phyloP scores from a whole-genome alignment of 2,329 filamentous ascomycete genomes.

The Xylaria sp. region DNA sequence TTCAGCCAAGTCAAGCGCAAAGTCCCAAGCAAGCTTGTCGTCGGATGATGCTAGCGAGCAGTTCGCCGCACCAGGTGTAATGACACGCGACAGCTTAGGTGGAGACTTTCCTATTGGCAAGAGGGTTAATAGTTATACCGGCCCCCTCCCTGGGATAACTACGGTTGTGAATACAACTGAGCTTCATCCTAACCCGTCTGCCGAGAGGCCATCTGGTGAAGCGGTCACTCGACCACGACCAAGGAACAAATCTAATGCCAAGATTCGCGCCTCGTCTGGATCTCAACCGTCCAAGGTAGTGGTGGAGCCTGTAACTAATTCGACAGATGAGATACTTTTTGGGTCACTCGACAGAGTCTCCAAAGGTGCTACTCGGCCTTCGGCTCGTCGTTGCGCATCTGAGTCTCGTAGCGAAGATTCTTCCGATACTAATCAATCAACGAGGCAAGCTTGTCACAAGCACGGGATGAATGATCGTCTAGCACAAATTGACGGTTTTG shows the following conservation, averaged over 20 bases:
- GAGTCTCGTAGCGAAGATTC: slow-evolving; percentile 38
- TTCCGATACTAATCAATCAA: slow-evolving; percentile 31
- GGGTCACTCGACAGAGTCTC: slow-evolving; percentile 42
- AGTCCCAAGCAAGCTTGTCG: slow-evolving; percentile 44
- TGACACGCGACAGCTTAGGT: slow-evolving; percentile 27
- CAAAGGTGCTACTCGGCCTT: slow-evolving; percentile 40
- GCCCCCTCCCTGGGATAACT: slow-evolving; percentile 24
- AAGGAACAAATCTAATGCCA: slow-evolving; percentile 45
- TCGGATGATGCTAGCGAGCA: slow-evolving; percentile 34
- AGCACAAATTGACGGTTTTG: slow-evolving; percentile 41
- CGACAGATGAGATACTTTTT: slow-evolving; percentile 38
- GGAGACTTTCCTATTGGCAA: slow-evolving; percentile 12
- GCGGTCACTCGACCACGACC: slow-evolving; percentile 37
- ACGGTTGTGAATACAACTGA: slow-evolving; percentile 33
- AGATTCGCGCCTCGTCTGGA: slow-evolving; percentile 46
- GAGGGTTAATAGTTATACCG: slow-evolving; percentile 25
- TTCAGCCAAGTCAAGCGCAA: slow-evolving; percentile 22
- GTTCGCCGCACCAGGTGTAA: slow-evolving; percentile 25
- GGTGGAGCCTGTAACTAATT: slow-evolving; percentile 40
- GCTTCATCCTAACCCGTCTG: slow-evolving; percentile 20
- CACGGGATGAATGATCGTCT: slow-evolving; percentile 30
- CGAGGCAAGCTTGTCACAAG: slow-evolving; percentile 28
- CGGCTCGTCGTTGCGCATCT: slow-evolving; percentile 40
- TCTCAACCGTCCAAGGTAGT: slow-evolving; percentile 41
- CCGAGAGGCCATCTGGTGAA: slow-evolving; percentile 28